A percentile compares a stretch with the other conserved stretches of the same genome.
Conservation (phyloP, 2,329 filamentous ascomycete genomes). For the Aspergillus latus region DNA sequence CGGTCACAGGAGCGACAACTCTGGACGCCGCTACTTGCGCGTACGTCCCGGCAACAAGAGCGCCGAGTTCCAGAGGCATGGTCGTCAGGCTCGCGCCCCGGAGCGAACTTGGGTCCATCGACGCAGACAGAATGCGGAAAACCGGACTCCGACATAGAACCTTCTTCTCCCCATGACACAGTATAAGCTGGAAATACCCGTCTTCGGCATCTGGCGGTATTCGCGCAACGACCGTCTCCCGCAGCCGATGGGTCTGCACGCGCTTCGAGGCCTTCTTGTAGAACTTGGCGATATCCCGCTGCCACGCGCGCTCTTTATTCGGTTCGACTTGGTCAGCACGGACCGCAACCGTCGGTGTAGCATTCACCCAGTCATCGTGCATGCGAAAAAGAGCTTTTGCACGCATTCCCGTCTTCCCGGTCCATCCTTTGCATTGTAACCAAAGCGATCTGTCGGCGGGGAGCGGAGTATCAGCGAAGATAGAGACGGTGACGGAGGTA, state of each 20-base stretch:
- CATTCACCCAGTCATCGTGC: slow-evolving; percentile 64
- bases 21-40: slow-evolving; percentile 37
- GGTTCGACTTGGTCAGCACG: slow-evolving; percentile 51
- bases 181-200: slow-evolving; percentile 67
- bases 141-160: slow-evolving; percentile 65
- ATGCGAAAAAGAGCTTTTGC: slow-evolving; percentile 63
- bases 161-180: slow-evolving; percentile 61
- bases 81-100: slow-evolving; percentile 65
- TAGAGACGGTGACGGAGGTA: slow-evolving; percentile 64
- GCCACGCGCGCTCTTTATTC: slow-evolving; percentile 64
- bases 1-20: slow-evolving; percentile 25
- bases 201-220: slow-evolving; percentile 64
- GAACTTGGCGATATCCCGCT: slow-evolving; percentile 67
- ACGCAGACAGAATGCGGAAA: slow-evolving; percentile 68
- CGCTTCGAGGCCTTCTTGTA: slow-evolving; percentile 53
- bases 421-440: slow-evolving; percentile 68
- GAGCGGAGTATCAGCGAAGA: slow-evolving; percentile 61
- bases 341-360: slow-evolving; percentile 59
- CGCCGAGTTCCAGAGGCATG: slow-evolving; percentile 64
- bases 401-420: slow-evolving; percentile 67
- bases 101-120: slow-evolving; percentile 59
- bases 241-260: slow-evolving; percentile 52
- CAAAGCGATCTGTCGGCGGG: slow-evolving; percentile 61
- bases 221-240: slow-evolving; percentile 65
- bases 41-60: slow-evolving; percentile 45